Conservation (phyloP, 2,329 filamentous ascomycete species). For the Penicillium sp. region DNA sequence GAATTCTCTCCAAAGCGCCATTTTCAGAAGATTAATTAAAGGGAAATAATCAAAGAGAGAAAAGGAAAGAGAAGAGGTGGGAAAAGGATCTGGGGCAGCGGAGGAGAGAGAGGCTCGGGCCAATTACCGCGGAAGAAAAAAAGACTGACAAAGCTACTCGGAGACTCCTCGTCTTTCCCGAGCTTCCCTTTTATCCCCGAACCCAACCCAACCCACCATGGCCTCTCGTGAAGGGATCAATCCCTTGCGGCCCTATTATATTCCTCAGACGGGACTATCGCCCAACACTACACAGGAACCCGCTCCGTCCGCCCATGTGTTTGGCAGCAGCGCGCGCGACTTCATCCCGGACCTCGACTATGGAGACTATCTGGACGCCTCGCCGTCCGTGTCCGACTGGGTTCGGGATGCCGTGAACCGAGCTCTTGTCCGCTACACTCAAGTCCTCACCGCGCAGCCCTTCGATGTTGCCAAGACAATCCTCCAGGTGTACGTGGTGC, state of each 20-base stretch:
- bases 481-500: constrained; percentile 68
- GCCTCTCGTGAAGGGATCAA: constrained; percentile 54
- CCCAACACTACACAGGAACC: constrained; percentile 36
- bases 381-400: constrained; percentile 71
- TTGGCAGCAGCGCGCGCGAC: constrained; percentile 69
- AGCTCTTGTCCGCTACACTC: constrained; percentile 87
- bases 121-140: constrained; percentile 25
- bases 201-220: constrained; percentile 37
- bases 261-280: constrained; percentile 62
- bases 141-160: constrained; percentile 24
- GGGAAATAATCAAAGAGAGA: constrained; percentile 13
- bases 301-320: constrained; percentile 48
- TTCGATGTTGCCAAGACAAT: constrained; percentile 97
- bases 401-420: constrained; percentile 77
- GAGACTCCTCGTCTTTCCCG: constrained; percentile 18
- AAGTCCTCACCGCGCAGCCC: constrained; percentile 84
- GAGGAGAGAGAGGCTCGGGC: constrained; percentile 13
- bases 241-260: constrained; percentile 60
- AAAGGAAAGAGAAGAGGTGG: constrained; percentile 16
- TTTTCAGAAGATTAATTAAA: constrained; percentile 15
- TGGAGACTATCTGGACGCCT: constrained; percentile 78
- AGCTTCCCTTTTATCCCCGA: constrained; percentile 15
- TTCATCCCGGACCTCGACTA: constrained; percentile 90
- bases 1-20: constrained; percentile 36
- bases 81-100: constrained; percentile 10